phyloP scores from a whole-genome alignment of 192 early-diverging fungal species.

The Umbelopsis ramanniana region DNA sequence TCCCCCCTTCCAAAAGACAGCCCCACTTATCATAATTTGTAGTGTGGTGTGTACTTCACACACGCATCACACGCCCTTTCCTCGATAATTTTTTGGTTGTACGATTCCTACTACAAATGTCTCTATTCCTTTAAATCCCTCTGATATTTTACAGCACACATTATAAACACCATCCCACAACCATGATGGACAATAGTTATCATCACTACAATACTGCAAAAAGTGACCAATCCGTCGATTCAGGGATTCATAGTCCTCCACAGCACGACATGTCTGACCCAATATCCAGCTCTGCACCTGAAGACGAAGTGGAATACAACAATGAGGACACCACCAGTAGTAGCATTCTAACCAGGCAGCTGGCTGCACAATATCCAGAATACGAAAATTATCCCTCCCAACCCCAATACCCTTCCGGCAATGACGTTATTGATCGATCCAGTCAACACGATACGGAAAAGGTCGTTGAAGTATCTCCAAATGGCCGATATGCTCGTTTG shows the following conservation, averaged over 20 bases:
- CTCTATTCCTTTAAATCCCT: background rate
- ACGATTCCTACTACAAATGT: background rate
- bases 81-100: background rate
- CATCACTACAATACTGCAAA: background rate
- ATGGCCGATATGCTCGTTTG: conserved; percentile 55
- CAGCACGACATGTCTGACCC: conserved; percentile 11
- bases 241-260: conserved; percentile 25
- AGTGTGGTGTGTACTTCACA: conserved; percentile 16
- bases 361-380: conserved; percentile 40
- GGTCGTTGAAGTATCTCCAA: conserved; percentile 57
- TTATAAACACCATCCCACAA: background rate
- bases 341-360: conserved; percentile 26
- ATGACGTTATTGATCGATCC: conserved; percentile 56
- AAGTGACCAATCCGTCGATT: conserved; percentile 24
- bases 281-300: background rate
- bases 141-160: background rate
- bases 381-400: conserved; percentile 32
- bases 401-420: conserved; percentile 33
- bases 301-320: conserved; percentile 16
- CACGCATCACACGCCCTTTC: background rate
- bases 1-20: no score
- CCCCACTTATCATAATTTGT: background rate
- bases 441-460: conserved; percentile 53
- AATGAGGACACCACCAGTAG: conserved; percentile 25
- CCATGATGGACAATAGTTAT: conserved; percentile 13